These are phyloP conservation scores for Raddia distichophylla DNA, from an alignment of 176 grass and related monocot genomes.

Conservation along the genomic window DNA sequence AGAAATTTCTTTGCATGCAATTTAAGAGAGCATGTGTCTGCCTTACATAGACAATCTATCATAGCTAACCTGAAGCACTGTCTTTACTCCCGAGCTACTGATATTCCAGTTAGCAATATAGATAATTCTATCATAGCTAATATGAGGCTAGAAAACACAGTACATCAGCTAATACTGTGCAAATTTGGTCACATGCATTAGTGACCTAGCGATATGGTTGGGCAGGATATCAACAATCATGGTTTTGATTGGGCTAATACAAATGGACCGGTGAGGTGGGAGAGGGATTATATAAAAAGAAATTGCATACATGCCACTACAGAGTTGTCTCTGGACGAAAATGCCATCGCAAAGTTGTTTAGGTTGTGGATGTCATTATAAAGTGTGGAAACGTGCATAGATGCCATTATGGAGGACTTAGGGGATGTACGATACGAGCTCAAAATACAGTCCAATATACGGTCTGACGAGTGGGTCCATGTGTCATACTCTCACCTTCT, in stretches of 20 bases:
- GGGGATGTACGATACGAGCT: no score
- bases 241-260: constrained; percentile 16
- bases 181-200: background rate
- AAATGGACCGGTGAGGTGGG: background rate
- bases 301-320: no score
- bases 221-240: background rate
- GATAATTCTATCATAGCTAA: background rate
- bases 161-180: background rate
- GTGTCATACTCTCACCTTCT: no score
- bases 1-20: background rate
- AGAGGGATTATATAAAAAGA: background rate
- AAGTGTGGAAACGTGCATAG: no score
- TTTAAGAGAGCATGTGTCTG: background rate
- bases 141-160: background rate
- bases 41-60: background rate
- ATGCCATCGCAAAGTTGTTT: no score
- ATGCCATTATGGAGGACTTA: no score
- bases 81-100: background rate
- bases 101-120: background rate
- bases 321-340: no score
- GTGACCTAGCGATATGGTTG: background rate
- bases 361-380: no score
- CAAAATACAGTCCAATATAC: no score
- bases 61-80: background rate
- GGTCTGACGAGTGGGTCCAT: no score